Percentiles rank a stretch among this genome's conserved stretches.
Conservation (phyloP, 306 rosid genomes). For the Prunus kanzakura region DNA sequence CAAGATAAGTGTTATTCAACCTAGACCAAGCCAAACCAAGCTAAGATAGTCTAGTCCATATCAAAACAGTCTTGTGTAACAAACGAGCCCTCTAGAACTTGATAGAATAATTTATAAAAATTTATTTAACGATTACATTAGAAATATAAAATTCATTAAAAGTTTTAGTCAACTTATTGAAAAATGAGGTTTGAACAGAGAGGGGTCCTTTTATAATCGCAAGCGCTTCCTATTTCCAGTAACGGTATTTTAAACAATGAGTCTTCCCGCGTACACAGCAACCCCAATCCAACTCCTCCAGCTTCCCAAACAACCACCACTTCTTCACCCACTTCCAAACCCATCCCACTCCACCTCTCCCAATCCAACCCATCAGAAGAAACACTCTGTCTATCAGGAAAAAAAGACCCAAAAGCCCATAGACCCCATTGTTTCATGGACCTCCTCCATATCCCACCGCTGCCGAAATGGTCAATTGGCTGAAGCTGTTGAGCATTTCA, state of each 20-base stretch:
- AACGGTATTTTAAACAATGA: slow-evolving; percentile 26
- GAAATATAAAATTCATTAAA: no score
- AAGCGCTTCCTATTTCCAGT: neutral
- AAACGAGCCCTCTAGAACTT: no score
- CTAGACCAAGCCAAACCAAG: no score
- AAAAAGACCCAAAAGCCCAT: slow-evolving; percentile 16
- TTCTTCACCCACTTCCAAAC: slow-evolving; percentile 10
- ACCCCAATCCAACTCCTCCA: slow-evolving; percentile 32
- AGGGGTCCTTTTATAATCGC: no score
- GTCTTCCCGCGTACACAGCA: slow-evolving; percentile 29
- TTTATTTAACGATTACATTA: no score
- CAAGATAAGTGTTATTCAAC: no score
- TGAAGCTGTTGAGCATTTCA: slow-evolving; percentile 61
- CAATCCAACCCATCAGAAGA: slow-evolving; percentile 8
- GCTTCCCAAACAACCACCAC: slow-evolving; percentile 34
- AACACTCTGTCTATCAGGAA: slow-evolving; percentile 26
- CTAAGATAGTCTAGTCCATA: no score
- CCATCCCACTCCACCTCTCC: slow-evolving; percentile 21
- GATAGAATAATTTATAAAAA: no score
- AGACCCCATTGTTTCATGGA: slow-evolving; percentile 60
- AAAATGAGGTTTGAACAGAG: no score
- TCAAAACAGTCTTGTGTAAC: no score
- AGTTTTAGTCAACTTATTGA: no score
- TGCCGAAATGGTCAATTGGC: slow-evolving; percentile 53
- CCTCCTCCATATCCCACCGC: slow-evolving; percentile 65